phyloP scores from a whole-genome alignment of 176 grass and related monocot genomes.

The Oryza officinalis region DNA sequence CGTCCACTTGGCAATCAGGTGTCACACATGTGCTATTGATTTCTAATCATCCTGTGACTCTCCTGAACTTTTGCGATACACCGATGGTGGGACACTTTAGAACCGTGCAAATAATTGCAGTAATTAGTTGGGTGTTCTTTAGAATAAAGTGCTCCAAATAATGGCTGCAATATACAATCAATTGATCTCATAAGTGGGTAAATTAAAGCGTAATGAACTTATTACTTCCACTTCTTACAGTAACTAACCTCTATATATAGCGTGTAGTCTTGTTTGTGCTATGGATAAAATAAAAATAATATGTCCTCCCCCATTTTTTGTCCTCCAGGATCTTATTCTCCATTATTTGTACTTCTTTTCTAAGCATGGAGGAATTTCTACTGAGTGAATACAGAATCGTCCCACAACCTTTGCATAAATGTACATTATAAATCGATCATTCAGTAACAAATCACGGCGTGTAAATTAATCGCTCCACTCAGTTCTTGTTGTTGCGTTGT shows the following conservation, averaged over 20 bases:
- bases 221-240: conserved; percentile 15
- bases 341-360: not conserved
- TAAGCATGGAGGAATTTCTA: not conserved
- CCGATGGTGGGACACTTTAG: not conserved
- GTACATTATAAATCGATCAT: not conserved
- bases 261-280: not conserved
- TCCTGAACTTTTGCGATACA: not conserved
- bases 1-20: not conserved
- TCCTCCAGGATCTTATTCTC: not conserved
- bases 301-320: not conserved
- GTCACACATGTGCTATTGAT: not conserved
- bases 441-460: not conserved
- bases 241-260: not conserved
- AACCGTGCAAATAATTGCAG: not conserved
- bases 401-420: not conserved
- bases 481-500: not conserved
- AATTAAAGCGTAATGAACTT: not conserved
- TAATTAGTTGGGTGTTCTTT: not conserved
- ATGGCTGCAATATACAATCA: not conserved
- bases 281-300: not conserved
- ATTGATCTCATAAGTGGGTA: not conserved
- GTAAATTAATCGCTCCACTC: not conserved
- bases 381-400: not conserved
- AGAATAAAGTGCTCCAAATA: conserved; percentile 22
- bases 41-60: not conserved